Conservation (phyloP, 1,139 yeast genomes). For the Sugiyamaella paludigena region DNA sequence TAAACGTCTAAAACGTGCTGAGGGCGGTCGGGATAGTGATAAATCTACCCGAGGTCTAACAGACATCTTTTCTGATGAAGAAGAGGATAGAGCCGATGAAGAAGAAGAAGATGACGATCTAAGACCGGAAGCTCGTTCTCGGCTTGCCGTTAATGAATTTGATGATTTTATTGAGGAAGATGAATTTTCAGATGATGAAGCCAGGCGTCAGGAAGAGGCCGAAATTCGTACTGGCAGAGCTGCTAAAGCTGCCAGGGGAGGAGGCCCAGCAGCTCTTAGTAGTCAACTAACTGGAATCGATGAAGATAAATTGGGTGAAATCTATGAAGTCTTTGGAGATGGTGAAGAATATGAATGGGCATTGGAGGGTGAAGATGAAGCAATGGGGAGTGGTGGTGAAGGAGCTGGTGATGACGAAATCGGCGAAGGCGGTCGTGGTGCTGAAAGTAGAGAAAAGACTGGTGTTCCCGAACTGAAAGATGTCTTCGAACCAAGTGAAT, state of each 20-base stretch:
- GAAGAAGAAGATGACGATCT: constrained; percentile 42
- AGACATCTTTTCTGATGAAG: constrained; percentile 86
- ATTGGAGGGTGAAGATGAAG: constrained; percentile 53
- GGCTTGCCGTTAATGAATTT: constrained; percentile 62
- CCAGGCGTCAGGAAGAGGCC: constrained; percentile 41
- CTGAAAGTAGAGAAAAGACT: constrained; percentile 26
- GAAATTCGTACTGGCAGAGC: constrained; percentile 29
- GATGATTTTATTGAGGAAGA: constrained; percentile 98
- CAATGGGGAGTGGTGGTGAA: constrained; percentile 48
- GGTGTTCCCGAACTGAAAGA: constrained; percentile 66
- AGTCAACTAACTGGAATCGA: constrained; percentile 76
- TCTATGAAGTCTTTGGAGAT: constrained; percentile 93
- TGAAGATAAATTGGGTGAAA: constrained; percentile 87
- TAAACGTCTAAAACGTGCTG: constrained; percentile 74
- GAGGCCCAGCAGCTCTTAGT: constrained; percentile 40
- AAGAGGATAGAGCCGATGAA: constrained; percentile 50
- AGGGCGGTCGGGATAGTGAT: constrained; percentile 32
- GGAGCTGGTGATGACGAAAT: constrained; percentile 31
- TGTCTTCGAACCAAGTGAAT: constrained; percentile 91
- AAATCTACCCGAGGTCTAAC: constrained; percentile 50
- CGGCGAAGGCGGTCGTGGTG: constrained; percentile 36
- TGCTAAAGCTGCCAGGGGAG: constrained; percentile 22
- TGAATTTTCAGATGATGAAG: constrained; percentile 90
- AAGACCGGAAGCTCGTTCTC: constrained; percentile 11
- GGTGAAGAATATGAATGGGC: constrained; percentile 99